Base-by-base conservation (phyloP, 495 filamentous ascomycete genomes). In the Cetradonia linearis region DNA sequence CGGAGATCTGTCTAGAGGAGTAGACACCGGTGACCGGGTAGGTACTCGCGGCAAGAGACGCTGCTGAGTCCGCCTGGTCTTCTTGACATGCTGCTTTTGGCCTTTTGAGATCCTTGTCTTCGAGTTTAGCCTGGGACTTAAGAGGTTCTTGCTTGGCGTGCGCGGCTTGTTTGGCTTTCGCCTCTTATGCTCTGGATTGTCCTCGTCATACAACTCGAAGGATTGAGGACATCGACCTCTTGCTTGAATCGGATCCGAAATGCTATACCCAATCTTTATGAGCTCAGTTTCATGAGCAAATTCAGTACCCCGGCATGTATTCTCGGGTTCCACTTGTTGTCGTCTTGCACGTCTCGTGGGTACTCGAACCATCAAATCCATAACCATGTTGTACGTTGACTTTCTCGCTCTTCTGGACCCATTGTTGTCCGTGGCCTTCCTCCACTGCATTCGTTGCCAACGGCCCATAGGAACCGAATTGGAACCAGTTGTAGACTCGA, bases 181-280 rank as follows among this genome's bases (percentile, higher is more conserved):
- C 23, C 50, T n/a, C 18, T 54, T 54, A 30, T 54, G 50, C 10
- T 31, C 5, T 1, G 8, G 16, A 36, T 34, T 31, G 1, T 30
- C n/a, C n/a, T 14, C 28, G 30, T 54, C 30, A 2, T 31, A 34
- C 11, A 1, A 16, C 20, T 54, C 50, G 50, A 54, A 54, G 5
- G 50, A 20, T 53, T 25, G 9, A 2, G 50, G 50, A 5, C 50
- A 34, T 54, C 50, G 30, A 34, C 50, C 50, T 54, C 50, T 54
- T 14, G 28, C 33, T 3, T 34, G 30, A 1, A 54, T 20, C 1
- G 50, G 50, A 20, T 30, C 50, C n/a, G 50, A 54, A 3, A 31
- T 31, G 30, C 31, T 34, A 8, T 31, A 36, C 30, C 30, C 50
- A 10, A 54, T 34, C 0, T 20, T 5, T 1, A 54, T 9, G 28